Conservation (phyloP, 345 rosid genomes). For the Citrus mangshanensis region DNA sequence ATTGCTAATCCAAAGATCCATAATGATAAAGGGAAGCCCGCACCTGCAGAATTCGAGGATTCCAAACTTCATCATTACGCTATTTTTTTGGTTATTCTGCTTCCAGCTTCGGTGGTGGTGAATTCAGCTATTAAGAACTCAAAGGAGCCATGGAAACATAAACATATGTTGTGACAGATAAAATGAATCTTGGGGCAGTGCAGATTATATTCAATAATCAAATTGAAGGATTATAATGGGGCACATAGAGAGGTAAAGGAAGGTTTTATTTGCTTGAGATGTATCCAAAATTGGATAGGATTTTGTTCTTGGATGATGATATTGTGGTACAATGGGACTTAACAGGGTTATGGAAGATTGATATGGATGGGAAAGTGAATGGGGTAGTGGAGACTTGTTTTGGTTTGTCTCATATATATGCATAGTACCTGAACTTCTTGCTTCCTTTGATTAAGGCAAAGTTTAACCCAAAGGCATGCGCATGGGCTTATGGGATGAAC, state of each 20-base stretch:
- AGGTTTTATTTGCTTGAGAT: constrained; percentile 89
- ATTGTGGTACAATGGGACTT: constrained; percentile 95
- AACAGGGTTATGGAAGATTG: constrained; percentile 90
- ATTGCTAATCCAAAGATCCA: constrained; percentile 80
- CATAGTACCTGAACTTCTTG: no score
- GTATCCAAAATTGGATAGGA: constrained; percentile 88
- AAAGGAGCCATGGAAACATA: constrained; percentile 27
- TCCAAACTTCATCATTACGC: constrained; percentile 85
- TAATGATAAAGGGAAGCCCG: constrained; percentile 64
- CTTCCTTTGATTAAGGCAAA: no score
- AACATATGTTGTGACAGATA: no score
- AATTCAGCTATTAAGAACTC: constrained; percentile 94
- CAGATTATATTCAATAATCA: no score
- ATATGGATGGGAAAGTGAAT: constrained; percentile 96
- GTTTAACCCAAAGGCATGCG: no score
- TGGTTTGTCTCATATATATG: constrained; percentile 76
- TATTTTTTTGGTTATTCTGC: constrained; percentile 80
- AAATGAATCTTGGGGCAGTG: no score
- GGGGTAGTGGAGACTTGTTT: constrained; percentile 98
- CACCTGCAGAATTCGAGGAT: constrained; percentile 70
- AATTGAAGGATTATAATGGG: constrained; percentile 69
- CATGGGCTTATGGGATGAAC: no score
- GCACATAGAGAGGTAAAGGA: constrained; percentile 62
- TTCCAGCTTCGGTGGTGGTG: constrained; percentile 93
- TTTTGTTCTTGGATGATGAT: constrained; percentile 89